Evolutionary conservation across 2,329 filamentous ascomycete genomes (phyloP), one percentile per base, ranked within the genome.

Genomic region (Periconia macrospinosa): DNA sequence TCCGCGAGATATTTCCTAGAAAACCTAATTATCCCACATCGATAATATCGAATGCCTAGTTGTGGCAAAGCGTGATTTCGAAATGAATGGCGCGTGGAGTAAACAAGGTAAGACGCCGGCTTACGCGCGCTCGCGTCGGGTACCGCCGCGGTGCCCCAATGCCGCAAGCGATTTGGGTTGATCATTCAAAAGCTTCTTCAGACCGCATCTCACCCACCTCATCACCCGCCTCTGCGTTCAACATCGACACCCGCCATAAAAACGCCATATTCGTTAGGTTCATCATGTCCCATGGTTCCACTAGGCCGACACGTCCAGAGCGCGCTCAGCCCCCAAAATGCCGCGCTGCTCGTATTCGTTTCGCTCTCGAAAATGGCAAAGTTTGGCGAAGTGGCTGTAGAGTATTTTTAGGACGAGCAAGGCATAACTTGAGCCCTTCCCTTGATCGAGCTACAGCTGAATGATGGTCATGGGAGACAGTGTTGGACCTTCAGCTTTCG

Each of bases 341-440:
- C 9, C 45, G 49, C 45, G 14, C 37, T 10, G 33, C 47, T 19
- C 54, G 54, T 56, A 53, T 52, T 52, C 53, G 45, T 41, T 45
- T 52, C 43, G 33, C 30, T 17, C 30, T 19, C 43, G 30, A 33
- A 33, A n/a, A 1, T 6, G 49, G 49, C 18, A 51, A 51, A 27
- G 20, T 33, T 52, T 42, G 18, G 23, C 51, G 46, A 52, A 45
- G 52, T 50, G 57, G 58, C 58, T 53, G 56, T 49, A 53, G 48
- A 45, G 54, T 61, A 61, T 61, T 59, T 54, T 55, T 61, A 61
- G 58, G 50, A 45, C 18, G 35, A 37, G 23, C 5, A 27, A 27
- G 23, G 5, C 11, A 5, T 3, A 13, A 3, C 15, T 6, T n/a
- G 33, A 37, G 11, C 5, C 11, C 33, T 37, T 19, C 43, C 23